Conservation (phyloP, 331 rosid species). For the Saraca asoca region DNA sequence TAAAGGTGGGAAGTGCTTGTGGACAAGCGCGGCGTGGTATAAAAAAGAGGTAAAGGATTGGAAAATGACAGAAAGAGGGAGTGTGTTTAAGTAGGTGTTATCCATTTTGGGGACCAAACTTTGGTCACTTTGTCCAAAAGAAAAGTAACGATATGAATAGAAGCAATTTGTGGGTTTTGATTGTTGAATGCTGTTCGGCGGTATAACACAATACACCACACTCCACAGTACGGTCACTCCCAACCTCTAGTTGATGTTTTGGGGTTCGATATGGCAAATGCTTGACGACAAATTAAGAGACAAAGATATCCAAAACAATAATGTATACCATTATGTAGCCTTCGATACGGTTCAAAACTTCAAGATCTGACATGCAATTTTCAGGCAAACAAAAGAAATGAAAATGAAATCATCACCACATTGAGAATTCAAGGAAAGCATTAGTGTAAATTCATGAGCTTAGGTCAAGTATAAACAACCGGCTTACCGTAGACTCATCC, state of each 20-base stretch:
- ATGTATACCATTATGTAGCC: too few relatives aligned
- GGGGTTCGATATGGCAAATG: too few relatives aligned
- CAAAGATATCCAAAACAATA: too few relatives aligned
- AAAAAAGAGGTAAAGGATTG: constrained; percentile 25
- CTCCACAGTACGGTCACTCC: not conserved
- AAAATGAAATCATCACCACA: too few relatives aligned
- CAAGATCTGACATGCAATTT: too few relatives aligned
- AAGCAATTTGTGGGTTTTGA: not conserved
- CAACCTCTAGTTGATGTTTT: not conserved
- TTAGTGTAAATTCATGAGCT: too few relatives aligned
- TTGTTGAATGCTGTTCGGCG: constrained; percentile 8
- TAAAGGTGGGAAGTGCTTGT: constrained; percentile 33
- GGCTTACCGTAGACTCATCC: too few relatives aligned
- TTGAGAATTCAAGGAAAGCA: too few relatives aligned
- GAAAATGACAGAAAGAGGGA: constrained; percentile 48
- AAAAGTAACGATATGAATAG: constrained; percentile 19
- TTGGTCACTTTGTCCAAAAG: constrained; percentile 35
- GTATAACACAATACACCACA: constrained; percentile 30
- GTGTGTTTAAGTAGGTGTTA: constrained; percentile 8
- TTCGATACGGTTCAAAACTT: too few relatives aligned
- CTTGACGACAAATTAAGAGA: too few relatives aligned
- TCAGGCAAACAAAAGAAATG: too few relatives aligned
- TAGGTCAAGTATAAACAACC: too few relatives aligned
- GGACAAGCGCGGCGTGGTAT: constrained; percentile 31
- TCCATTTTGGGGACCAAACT: constrained; percentile 39